Percentiles rank a stretch among this genome's conserved stretches.
phyloP scores from a whole-genome alignment of 768 basidiomycete species.

The Hemileccinum rubropunctum region DNA sequence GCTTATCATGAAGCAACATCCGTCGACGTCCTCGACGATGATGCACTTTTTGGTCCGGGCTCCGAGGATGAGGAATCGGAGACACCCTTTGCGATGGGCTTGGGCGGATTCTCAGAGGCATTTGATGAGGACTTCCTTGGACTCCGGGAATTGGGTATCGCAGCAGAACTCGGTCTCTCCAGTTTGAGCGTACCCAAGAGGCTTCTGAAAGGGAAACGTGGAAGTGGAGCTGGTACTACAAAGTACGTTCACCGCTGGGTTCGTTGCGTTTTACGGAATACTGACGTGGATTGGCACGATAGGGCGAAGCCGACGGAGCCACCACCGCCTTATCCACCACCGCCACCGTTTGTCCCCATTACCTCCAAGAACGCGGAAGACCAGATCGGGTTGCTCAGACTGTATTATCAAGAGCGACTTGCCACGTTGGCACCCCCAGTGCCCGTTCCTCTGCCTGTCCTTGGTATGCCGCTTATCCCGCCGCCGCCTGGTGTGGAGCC shows the following conservation, averaged over 20 bases:
- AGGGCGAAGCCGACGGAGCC: conserved; percentile 71
- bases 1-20: conserved; percentile 73
- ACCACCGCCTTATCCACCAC: conserved; percentile 81
- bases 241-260: conserved; percentile 43
- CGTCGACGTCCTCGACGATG: conserved; percentile 47
- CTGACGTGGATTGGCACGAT: conserved; percentile 4
- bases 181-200: conserved; percentile 76
- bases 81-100: conserved; percentile 68
- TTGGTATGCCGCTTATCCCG: conserved; percentile 18
- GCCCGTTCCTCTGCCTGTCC: conserved; percentile 16
- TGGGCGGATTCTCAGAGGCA: conserved; percentile 74
- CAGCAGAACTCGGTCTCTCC: conserved; percentile 76
- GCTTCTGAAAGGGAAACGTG: conserved; percentile 65
- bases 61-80: conserved; percentile 65
- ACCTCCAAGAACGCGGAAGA: conserved; percentile 60
- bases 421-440: conserved; percentile 36
- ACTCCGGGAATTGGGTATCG: conserved; percentile 83
- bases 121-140: conserved; percentile 95
- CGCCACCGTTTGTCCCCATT: conserved; percentile 76
- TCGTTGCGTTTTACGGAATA: background rate
- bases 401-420: conserved; percentile 67
- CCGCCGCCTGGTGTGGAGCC: conserved; percentile 3
- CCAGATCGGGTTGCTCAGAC: conserved; percentile 83
- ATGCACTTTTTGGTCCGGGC: conserved; percentile 43
- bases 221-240: conserved; percentile 37